A percentile compares a stretch with the other conserved stretches of the same genome.
Evolutionary conservation across 352 stramenopile genomes (phyloP).

Genomic region (Pythium diclinum): DNA sequence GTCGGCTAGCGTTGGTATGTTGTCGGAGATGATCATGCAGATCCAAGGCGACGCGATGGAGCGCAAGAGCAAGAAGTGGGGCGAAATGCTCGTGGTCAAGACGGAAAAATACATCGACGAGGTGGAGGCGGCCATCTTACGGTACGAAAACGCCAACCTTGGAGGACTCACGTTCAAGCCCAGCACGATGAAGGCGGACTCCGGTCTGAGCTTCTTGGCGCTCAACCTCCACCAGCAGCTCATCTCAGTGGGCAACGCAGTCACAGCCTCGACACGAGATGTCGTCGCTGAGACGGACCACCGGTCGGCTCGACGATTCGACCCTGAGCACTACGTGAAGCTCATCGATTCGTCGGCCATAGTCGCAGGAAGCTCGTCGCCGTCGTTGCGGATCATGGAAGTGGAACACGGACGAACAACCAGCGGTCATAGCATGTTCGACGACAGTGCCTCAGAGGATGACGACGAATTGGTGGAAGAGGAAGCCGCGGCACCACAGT

Average conservation of each 20-base stretch:
- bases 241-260: constrained; percentile 71
- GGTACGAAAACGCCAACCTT: constrained; percentile 67
- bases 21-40: constrained; percentile 86
- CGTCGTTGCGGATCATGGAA: constrained; percentile 21
- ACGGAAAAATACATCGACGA: constrained; percentile 85
- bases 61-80: constrained; percentile 80
- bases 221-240: constrained; percentile 86
- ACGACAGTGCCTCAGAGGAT: constrained; percentile 22
- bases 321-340: constrained; percentile 22
- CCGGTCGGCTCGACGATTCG: background rate
- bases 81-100: constrained; percentile 58
- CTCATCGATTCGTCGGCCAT: constrained; percentile 24
- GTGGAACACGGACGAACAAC: constrained; percentile 8
- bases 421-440: constrained; percentile 16
- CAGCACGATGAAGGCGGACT: constrained; percentile 85
- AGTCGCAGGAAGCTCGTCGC: background rate
- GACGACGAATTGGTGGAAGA: constrained; percentile 26
- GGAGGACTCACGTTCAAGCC: constrained; percentile 80
- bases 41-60: constrained; percentile 81
- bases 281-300: constrained; percentile 4
- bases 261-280: constrained; percentile 38
- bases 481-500: constrained; percentile 25
- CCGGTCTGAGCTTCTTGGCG: constrained; percentile 67
- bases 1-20: constrained; percentile 62
- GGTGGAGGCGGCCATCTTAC: constrained; percentile 71